phyloP scores from a whole-genome alignment of 2,329 filamentous ascomycete species.

The Diplocarpon mali region DNA sequence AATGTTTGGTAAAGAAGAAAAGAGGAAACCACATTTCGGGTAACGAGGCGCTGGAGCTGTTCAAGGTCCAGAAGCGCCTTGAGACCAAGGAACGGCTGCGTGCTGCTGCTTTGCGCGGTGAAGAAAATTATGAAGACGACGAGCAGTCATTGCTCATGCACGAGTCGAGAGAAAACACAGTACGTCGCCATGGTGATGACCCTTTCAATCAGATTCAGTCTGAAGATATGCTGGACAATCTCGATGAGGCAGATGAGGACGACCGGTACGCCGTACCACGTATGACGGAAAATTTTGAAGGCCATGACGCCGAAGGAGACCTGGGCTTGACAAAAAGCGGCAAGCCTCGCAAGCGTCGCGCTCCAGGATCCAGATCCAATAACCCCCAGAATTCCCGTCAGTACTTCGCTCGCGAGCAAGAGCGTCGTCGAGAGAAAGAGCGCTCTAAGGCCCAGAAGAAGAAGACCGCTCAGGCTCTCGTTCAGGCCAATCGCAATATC shows the following conservation, averaged over 20 bases:
- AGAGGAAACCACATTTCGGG: conserved; percentile 3
- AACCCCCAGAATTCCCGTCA: conserved; percentile 17
- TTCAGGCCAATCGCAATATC: background rate
- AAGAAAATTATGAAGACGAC: background rate
- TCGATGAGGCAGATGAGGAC: background rate
- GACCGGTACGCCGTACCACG: background rate
- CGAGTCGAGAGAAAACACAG: background rate
- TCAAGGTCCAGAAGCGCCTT: conserved; percentile 6
- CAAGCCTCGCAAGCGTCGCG: background rate
- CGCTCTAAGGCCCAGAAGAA: conserved; percentile 15
- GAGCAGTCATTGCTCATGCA: background rate
- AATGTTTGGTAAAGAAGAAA: conserved; percentile 3
- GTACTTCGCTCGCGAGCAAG: conserved; percentile 3
- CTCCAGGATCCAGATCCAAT: conserved; percentile 13
- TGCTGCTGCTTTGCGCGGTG: background rate
- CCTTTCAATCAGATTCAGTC: background rate
- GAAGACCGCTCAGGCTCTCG: conserved; percentile 3
- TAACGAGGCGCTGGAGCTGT: conserved; percentile 4
- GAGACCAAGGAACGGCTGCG: background rate
- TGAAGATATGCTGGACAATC: background rate
- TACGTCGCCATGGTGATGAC: background rate
- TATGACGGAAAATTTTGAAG: background rate
- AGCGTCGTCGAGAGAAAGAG: conserved; percentile 13
- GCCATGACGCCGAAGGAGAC: background rate
- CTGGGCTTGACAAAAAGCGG: background rate